A percentile compares a stretch with the other conserved stretches of the same genome.
These are phyloP conservation scores for Berkeleyomyces basicola DNA, from an alignment of 2,329 filamentous ascomycete genomes.

Conservation along the genomic window DNA sequence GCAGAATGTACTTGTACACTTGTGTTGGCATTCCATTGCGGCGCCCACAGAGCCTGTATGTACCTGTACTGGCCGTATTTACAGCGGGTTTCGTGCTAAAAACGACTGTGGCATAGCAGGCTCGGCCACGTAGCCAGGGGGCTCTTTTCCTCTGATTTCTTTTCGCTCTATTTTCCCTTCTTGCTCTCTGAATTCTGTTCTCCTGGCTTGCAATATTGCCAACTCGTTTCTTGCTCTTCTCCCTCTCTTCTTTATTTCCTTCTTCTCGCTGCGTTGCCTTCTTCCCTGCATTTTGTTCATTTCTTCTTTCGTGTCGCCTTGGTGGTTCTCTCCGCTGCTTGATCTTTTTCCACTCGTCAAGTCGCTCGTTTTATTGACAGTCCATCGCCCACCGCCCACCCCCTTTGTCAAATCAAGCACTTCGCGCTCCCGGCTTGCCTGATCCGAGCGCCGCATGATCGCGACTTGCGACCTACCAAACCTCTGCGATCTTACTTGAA, in stretches of 20 bases:
- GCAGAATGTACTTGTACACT: not conserved
- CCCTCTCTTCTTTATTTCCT: slow-evolving; percentile 5
- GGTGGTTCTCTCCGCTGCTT: not conserved
- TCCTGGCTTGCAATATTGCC: not conserved
- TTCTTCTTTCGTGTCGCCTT: not conserved
- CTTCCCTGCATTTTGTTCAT: slow-evolving; percentile 9
- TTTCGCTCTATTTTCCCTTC: not conserved
- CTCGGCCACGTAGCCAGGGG: not conserved
- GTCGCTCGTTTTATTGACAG: slow-evolving; percentile 7
- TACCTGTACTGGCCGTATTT: not conserved
- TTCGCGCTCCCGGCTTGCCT: not conserved
- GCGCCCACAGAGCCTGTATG: no score
- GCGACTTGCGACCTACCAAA: not conserved
- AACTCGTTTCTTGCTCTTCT: slow-evolving; percentile 8
- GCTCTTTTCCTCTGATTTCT: not conserved
- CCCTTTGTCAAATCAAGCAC: not conserved
- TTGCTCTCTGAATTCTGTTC: not conserved
- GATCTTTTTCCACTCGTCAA: slow-evolving; percentile 3
- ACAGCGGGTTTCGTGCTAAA: not conserved
- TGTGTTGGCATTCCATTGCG: not conserved
- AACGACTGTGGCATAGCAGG: not conserved
- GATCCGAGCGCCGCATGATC: not conserved
- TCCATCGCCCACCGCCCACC: not conserved
- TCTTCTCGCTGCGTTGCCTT: slow-evolving; percentile 9
- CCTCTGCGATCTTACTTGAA: not conserved